Conservation (phyloP, 2,329 filamentous ascomycete genomes). For the Hypoxylon sp. region DNA sequence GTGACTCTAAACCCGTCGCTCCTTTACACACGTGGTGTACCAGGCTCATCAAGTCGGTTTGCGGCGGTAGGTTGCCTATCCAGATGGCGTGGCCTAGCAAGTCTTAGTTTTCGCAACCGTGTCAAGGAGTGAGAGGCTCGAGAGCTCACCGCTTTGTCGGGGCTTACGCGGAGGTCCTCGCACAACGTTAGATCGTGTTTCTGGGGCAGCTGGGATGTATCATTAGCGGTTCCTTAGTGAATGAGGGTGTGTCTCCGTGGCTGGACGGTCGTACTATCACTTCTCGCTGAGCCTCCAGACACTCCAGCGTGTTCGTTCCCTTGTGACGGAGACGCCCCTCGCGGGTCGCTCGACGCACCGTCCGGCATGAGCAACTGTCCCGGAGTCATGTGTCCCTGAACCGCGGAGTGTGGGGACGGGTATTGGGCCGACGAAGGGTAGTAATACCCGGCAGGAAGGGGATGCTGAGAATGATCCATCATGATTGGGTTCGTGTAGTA, state of each 20-base stretch:
- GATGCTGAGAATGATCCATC: slow-evolving; percentile 51
- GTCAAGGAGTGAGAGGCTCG: slow-evolving; percentile 9
- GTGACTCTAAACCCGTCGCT: slow-evolving; percentile 79
- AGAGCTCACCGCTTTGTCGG: slow-evolving; percentile 65
- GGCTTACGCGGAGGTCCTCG: slow-evolving; percentile 64
- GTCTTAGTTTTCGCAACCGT: slow-evolving; percentile 21
- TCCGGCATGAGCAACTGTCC: slow-evolving; percentile 47
- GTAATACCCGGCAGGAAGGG: slow-evolving; percentile 52
- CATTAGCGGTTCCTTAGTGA: slow-evolving; percentile 15
- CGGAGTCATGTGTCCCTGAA: slow-evolving; percentile 47
- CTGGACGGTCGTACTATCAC: slow-evolving; percentile 42
- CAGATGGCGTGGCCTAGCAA: slow-evolving; percentile 82
- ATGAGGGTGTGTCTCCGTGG: neutral
- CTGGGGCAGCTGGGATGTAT: slow-evolving; percentile 42
- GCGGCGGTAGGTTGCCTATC: slow-evolving; percentile 92
- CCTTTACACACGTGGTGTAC: slow-evolving; percentile 90
- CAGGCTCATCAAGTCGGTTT: slow-evolving; percentile 81
- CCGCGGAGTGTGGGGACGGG: slow-evolving; percentile 42
- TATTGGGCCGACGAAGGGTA: slow-evolving; percentile 53
- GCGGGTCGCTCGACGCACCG: slow-evolving; percentile 35
- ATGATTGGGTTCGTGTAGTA: slow-evolving; percentile 56
- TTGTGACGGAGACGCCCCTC: slow-evolving; percentile 33
- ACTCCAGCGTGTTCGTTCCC: slow-evolving; percentile 30
- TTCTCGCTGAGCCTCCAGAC: slow-evolving; percentile 21
- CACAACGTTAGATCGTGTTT: slow-evolving; percentile 53